Conservation (phyloP, 1,139 yeast species). For the Sugiyamaella paludigena region DNA sequence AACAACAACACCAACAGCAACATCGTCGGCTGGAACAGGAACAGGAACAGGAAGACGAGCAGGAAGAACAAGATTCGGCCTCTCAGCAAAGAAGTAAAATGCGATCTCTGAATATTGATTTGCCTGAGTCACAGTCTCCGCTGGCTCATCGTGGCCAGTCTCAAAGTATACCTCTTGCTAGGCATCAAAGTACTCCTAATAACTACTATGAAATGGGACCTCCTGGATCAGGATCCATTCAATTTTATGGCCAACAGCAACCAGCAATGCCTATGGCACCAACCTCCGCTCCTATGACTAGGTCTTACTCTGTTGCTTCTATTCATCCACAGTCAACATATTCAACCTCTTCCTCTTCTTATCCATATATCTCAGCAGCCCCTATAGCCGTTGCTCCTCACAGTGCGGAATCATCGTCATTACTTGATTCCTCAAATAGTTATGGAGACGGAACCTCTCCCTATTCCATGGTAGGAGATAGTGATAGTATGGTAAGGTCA, state of each 20-base stretch:
- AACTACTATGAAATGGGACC: conserved; percentile 5
- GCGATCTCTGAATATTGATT: too few relatives aligned
- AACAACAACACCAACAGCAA: too few relatives aligned
- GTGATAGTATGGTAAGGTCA: conserved; percentile 31
- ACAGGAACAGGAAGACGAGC: too few relatives aligned
- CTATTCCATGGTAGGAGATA: conserved; percentile 15
- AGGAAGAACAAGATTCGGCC: too few relatives aligned
- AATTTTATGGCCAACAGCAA: conserved; percentile 1
- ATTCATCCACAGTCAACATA: conserved; percentile 11
- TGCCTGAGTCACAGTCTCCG: conserved; percentile 17
- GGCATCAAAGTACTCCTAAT: conserved; percentile 7
- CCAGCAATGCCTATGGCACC: not conserved
- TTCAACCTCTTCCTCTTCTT: conserved; percentile 1
- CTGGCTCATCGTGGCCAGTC: conserved; percentile 16
- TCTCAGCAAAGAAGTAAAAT: too few relatives aligned
- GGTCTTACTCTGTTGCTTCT: conserved; percentile 27
- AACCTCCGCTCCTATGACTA: conserved; percentile 21
- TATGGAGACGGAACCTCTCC: conserved; percentile 6
- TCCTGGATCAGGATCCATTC: not conserved
- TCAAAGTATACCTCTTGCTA: conserved; percentile 1
- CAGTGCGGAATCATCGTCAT: conserved; percentile 2
- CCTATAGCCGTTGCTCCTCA: conserved; percentile 13
- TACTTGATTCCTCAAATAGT: conserved; percentile 6
- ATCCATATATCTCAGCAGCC: conserved; percentile 10
- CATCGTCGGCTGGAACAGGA: too few relatives aligned